Evolutionary conservation across 441 rosid genomes (phyloP).

Genomic region (Cnidoscolus chayamansa): DNA sequence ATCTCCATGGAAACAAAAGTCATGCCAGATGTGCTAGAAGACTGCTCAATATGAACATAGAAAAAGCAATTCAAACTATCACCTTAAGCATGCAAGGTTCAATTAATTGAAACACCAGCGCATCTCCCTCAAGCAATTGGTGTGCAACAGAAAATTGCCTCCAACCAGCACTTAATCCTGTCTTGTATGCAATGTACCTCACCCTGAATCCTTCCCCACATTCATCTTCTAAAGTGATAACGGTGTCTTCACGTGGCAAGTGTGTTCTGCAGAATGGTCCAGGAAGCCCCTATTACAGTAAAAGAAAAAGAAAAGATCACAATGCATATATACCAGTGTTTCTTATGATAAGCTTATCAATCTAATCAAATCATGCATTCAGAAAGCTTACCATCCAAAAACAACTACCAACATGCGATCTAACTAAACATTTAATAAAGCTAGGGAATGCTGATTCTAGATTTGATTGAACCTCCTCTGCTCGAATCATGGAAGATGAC

Average conservation of each 20-base stretch:
- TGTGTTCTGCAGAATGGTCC: constrained; percentile 55
- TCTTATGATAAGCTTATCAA: neutral
- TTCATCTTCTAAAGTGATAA: constrained; percentile 50
- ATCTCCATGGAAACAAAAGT: neutral
- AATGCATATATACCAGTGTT: neutral
- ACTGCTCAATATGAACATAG: constrained; percentile 4
- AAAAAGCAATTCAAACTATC: constrained; percentile 17
- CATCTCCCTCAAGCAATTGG: constrained; percentile 67
- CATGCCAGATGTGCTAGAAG: constrained; percentile 6
- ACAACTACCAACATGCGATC: constrained; percentile 68
- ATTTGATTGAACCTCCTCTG: constrained; percentile 62
- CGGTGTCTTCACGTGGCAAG: constrained; percentile 49
- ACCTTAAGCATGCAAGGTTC: constrained; percentile 59
- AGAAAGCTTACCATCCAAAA: constrained; percentile 54
- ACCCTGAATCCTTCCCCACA: constrained; percentile 36
- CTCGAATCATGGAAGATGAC: constrained; percentile 53
- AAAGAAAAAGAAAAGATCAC: constrained; percentile 2
- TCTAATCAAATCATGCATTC: constrained; percentile 14
- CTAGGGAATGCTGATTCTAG: constrained; percentile 53
- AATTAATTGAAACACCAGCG: constrained; percentile 59
- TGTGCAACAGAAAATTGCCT: constrained; percentile 59
- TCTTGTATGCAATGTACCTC: constrained; percentile 56
- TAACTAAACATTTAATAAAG: constrained; percentile 57
- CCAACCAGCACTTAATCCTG: constrained; percentile 86
- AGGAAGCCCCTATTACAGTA: constrained; percentile 51